These are phyloP conservation scores for Oryza meridionalis DNA, from an alignment of 176 grass and related monocot genomes.

Conservation along the genomic window DNA sequence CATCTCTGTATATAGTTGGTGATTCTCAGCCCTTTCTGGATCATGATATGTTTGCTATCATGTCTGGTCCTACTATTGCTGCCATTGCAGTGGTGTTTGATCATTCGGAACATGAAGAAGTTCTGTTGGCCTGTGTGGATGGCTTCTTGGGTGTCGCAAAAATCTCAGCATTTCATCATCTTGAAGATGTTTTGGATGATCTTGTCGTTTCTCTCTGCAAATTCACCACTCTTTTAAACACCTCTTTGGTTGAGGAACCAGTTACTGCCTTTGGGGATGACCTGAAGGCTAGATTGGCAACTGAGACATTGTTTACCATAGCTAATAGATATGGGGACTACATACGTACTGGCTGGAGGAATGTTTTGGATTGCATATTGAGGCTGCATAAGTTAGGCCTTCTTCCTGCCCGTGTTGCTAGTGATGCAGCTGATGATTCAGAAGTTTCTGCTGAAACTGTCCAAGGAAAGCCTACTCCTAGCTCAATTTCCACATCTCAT, in stretches of 20 bases:
- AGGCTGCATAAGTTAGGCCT: conserved; percentile 97
- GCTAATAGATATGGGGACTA: conserved; percentile 92
- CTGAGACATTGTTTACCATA: conserved; percentile 91
- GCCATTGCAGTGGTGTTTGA: conserved; percentile 98
- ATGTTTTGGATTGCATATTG: conserved; percentile 93
- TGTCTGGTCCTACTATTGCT: conserved; percentile 98
- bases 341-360: conserved; percentile 95
- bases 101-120: conserved; percentile 87
- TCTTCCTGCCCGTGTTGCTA: conserved; percentile 88
- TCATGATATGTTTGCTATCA: conserved; percentile 94
- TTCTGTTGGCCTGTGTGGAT: conserved; percentile 76
- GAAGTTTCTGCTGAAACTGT: conserved; percentile 77
- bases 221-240: conserved; percentile 94
- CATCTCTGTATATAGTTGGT: conserved; percentile 79
- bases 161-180: conserved; percentile 97
- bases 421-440: conserved; percentile 86
- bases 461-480: conserved; percentile 74
- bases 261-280: conserved; percentile 99
- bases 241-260: conserved; percentile 94
- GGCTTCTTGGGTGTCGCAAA: conserved; percentile 92
- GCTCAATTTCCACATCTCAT: conserved; percentile 74
- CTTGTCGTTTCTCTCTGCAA: conserved; percentile 96
- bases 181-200: conserved; percentile 97
- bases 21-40: conserved; percentile 85
- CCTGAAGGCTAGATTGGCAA: conserved; percentile 90